These are phyloP conservation scores for Celoporthe dispersa DNA, from an alignment of 2,329 filamentous ascomycete genomes.

Conservation along the genomic window DNA sequence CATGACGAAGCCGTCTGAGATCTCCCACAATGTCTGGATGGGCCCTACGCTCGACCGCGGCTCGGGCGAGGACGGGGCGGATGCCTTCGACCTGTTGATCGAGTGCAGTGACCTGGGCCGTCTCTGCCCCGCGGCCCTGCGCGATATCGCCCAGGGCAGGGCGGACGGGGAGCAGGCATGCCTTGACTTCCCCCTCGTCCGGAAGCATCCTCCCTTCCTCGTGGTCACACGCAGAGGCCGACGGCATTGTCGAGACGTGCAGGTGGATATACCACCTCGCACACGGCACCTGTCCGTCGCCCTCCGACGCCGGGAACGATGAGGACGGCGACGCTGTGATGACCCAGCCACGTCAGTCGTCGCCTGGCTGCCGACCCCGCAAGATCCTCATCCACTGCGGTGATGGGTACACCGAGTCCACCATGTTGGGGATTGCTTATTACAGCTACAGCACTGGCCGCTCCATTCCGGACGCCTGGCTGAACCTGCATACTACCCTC, in stretches of 20 bases:
- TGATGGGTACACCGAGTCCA: constrained; percentile 95
- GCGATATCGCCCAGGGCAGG: constrained; percentile 62
- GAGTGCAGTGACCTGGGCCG: constrained; percentile 87
- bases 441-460: constrained; percentile 88
- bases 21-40: constrained; percentile 86
- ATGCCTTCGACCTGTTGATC: constrained; percentile 81
- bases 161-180: constrained; percentile 46
- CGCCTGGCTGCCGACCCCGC: constrained; percentile 47
- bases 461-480: constrained; percentile 83
- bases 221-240: constrained; percentile 81
- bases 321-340: constrained; percentile 62
- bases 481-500: constrained; percentile 79
- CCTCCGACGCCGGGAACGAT: constrained; percentile 38
- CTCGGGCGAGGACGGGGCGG: constrained; percentile 61
- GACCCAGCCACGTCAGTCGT: constrained; percentile 30
- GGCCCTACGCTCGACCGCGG: constrained; percentile 80
- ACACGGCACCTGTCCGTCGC: constrained; percentile 59
- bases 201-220: constrained; percentile 88
- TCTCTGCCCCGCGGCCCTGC: constrained; percentile 70
- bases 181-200: constrained; percentile 88
- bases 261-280: constrained; percentile 88
- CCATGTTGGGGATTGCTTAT: constrained; percentile 87
- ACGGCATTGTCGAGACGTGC: constrained; percentile 83
- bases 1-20: constrained; percentile 90
- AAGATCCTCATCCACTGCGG: constrained; percentile 90